These are phyloP conservation scores for Strobilomyces confusus DNA, from an alignment of 768 basidiomycete genomes.

Conservation along the genomic window DNA sequence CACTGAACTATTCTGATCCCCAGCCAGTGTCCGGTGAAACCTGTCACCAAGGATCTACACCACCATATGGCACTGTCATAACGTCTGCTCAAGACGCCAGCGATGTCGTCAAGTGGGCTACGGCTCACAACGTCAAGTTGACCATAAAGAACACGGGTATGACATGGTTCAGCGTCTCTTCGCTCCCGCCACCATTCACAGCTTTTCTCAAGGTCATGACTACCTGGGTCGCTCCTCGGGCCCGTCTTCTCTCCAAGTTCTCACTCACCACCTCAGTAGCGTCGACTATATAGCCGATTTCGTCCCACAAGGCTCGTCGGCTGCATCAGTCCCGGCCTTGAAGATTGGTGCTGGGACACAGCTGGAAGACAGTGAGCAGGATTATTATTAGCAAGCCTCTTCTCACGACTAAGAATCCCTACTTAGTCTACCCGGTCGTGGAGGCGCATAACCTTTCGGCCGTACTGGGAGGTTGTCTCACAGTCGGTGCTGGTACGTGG, in stretches of 20 bases:
- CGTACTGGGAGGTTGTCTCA: conserved; percentile 16
- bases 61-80: conserved; percentile 16
- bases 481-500: conserved; percentile 15
- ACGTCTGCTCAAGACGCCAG: conserved; percentile 16
- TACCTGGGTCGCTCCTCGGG: conserved; percentile 16
- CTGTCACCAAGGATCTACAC: conserved; percentile 14
- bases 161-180: neutral
- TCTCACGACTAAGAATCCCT: neutral
- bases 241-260: conserved; percentile 16
- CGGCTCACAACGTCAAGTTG: conserved; percentile 10
- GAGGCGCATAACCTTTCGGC: conserved; percentile 12
- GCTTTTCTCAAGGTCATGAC: conserved; percentile 7
- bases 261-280: conserved; percentile 11
- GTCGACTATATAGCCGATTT: conserved; percentile 9
- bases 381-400: neutral
- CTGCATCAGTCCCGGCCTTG: conserved; percentile 5
- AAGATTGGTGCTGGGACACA: conserved; percentile 16
- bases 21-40: conserved; percentile 7
- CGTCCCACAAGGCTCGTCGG: conserved; percentile 17
- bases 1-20: conserved; percentile 18
- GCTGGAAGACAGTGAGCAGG: conserved; percentile 5
- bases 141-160: conserved; percentile 21
- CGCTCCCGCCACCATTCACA: neutral
- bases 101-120: conserved; percentile 15
- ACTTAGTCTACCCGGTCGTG: conserved; percentile 10